These are phyloP conservation scores for Arachnopeziza araneosa DNA, from an alignment of 2,329 filamentous ascomycete genomes.

Conservation along the genomic window DNA sequence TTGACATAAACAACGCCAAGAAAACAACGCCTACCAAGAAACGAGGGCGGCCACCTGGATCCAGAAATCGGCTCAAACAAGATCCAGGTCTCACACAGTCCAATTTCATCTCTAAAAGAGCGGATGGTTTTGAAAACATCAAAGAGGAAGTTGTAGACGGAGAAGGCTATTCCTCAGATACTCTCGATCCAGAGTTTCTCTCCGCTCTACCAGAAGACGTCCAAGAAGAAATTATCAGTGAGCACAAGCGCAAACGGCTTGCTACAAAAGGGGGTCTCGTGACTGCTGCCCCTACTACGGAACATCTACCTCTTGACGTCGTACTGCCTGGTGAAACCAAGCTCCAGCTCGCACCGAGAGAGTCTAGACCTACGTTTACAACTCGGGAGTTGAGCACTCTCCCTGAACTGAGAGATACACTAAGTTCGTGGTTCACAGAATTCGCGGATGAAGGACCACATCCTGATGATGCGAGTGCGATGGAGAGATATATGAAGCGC, in stretches of 20 bases:
- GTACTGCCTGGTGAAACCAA: constrained; percentile 24
- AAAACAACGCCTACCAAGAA: constrained; percentile 58
- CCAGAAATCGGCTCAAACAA: constrained; percentile 36
- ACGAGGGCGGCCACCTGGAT: constrained; percentile 36
- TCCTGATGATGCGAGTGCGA: constrained; percentile 66
- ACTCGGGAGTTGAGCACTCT: constrained; percentile 47
- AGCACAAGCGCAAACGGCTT: constrained; percentile 59
- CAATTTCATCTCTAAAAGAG: constrained; percentile 53
- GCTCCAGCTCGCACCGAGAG: constrained; percentile 42
- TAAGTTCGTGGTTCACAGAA: constrained; percentile 69
- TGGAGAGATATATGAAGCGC: constrained; percentile 64
- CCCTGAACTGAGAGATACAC: constrained; percentile 65
- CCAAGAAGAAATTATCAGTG: constrained; percentile 68
- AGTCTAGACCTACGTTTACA: constrained; percentile 56
- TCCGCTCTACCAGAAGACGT: constrained; percentile 78
- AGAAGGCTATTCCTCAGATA: constrained; percentile 15
- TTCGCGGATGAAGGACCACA: constrained; percentile 74
- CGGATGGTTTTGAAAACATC: constrained; percentile 14
- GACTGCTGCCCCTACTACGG: constrained; percentile 21
- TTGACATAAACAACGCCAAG: constrained; percentile 34
- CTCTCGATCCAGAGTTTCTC: constrained; percentile 58
- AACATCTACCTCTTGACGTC: constrained; percentile 17
- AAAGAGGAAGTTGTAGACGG: not conserved
- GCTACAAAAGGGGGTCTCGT: constrained; percentile 51
- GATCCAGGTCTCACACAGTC: constrained; percentile 64